A percentile compares a stretch with the other conserved stretches of the same genome.
These are phyloP conservation scores for Spathaspora boniae DNA, from an alignment of 805 yeast species.

Conservation along the genomic window DNA sequence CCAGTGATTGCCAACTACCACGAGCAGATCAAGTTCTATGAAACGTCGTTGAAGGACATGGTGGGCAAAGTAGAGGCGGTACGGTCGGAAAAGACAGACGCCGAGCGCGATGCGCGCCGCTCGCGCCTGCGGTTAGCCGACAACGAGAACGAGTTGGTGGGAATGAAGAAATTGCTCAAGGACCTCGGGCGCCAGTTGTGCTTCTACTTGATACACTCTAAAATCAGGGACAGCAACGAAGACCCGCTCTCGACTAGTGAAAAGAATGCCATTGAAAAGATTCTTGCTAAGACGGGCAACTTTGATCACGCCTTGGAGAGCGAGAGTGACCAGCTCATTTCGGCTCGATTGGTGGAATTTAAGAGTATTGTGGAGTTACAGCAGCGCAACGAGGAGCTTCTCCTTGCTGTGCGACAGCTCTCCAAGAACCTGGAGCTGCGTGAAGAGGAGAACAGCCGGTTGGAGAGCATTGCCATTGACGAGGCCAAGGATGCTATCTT, in stretches of 20 bases:
- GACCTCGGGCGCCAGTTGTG: constrained; percentile 87
- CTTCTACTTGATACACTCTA: constrained; percentile 61
- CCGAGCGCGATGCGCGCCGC: constrained; percentile 36
- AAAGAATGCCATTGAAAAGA: constrained; percentile 54
- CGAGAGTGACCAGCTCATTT: constrained; percentile 70
- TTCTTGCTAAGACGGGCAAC: constrained; percentile 41
- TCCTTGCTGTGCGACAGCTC: constrained; percentile 64
- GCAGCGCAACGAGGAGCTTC: constrained; percentile 67
- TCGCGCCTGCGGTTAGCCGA: constrained; percentile 35
- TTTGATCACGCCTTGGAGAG: constrained; percentile 33
- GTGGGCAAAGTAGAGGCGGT: constrained; percentile 50
- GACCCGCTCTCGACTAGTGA: constrained; percentile 65
- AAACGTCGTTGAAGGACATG: constrained; percentile 52
- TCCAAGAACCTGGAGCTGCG: constrained; percentile 68
- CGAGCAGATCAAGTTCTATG: constrained; percentile 53
- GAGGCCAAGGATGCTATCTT: constrained; percentile 71
- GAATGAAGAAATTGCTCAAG: constrained; percentile 53
- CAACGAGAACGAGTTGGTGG: constrained; percentile 42
- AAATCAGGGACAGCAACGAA: constrained; percentile 52
- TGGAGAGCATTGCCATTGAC: constrained; percentile 48
- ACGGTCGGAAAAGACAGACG: constrained; percentile 46
- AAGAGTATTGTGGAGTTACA: constrained; percentile 65
- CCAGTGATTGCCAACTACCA: constrained; percentile 71
- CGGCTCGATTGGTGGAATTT: constrained; percentile 72
- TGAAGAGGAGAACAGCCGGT: constrained; percentile 42